phyloP scores from a whole-genome alignment of 2,329 filamentous ascomycete genomes.

The Talaromyces sp. region DNA sequence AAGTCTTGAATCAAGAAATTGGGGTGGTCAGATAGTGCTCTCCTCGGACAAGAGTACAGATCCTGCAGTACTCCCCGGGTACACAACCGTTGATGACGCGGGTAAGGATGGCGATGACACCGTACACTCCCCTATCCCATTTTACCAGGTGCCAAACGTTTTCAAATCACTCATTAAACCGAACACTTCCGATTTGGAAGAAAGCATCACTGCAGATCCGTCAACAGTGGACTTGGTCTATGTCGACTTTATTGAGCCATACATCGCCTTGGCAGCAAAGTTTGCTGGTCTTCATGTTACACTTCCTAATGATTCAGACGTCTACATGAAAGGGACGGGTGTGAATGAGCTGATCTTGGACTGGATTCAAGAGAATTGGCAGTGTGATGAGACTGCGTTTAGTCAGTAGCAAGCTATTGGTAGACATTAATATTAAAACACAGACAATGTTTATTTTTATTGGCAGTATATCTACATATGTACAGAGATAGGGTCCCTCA shows the following conservation, averaged over 20 bases:
- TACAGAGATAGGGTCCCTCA: too few species aligned
- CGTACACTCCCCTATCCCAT: slow-evolving; percentile 67
- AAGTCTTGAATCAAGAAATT: neutral
- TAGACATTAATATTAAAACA: neutral
- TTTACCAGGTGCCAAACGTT: slow-evolving; percentile 77
- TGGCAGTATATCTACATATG: neutral
- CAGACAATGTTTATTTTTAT: neutral
- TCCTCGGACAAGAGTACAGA: slow-evolving; percentile 25
- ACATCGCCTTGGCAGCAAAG: slow-evolving; percentile 70
- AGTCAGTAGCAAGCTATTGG: neutral
- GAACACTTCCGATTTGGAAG: neutral
- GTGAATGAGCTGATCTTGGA: slow-evolving; percentile 55
- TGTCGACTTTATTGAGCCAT: slow-evolving; percentile 83
- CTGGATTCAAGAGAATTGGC: slow-evolving; percentile 57
- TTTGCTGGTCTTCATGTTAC: slow-evolving; percentile 50
- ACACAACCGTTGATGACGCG: slow-evolving; percentile 82
- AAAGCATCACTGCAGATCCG: slow-evolving; percentile 41
- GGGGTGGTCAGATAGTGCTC: slow-evolving; percentile 25
- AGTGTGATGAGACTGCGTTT: slow-evolving; percentile 19
- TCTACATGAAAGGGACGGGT: slow-evolving; percentile 49
- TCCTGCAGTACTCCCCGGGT: slow-evolving; percentile 60
- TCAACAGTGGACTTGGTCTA: slow-evolving; percentile 82
- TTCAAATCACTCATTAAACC: slow-evolving; percentile 65
- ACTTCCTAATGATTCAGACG: slow-evolving; percentile 44
- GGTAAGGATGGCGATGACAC: slow-evolving; percentile 88